Percentiles rank a stretch among this genome's conserved stretches.
Evolutionary conservation across 108 stramenopile species (phyloP).

Genomic region (Nitzschia putrida): DNA sequence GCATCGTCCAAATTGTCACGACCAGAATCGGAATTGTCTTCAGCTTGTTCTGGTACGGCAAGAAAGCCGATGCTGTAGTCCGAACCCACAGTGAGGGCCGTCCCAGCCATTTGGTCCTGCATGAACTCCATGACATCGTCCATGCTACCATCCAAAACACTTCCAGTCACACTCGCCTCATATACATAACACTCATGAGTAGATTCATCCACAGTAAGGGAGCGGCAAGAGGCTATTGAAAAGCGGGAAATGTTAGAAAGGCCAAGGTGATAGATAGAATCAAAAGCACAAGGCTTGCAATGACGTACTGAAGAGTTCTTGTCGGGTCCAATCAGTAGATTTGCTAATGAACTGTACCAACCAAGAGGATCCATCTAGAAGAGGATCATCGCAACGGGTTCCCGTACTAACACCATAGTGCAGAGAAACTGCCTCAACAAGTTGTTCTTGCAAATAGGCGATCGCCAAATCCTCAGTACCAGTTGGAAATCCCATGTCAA

Average conservation of each 20-base stretch:
- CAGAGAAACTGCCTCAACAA: conserved; percentile 5
- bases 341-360: conserved; percentile 23
- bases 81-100: not conserved
- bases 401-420: conserved; percentile 31
- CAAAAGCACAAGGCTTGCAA: not conserved
- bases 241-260: not conserved
- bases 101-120: not conserved
- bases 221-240: conserved; percentile 16
- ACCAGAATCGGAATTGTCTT: not conserved
- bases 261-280: not conserved
- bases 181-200: conserved; percentile 29
- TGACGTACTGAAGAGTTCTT: conserved; percentile 26
- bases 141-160: conserved; percentile 21
- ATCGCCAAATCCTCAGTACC: conserved; percentile 16
- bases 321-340: conserved; percentile 11
- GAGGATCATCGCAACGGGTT: conserved; percentile 20
- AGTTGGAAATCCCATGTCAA: conserved; percentile 28
- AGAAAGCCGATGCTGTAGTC: conserved; percentile 1
- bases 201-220: conserved; percentile 13
- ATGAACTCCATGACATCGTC: conserved; percentile 13
- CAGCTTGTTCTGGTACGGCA: not conserved
- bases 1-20: conserved; percentile 11
- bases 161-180: conserved; percentile 16
- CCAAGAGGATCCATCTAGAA: conserved; percentile 28
- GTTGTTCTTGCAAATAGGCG: not conserved